A percentile compares a stretch with the other conserved stretches of the same genome.
phyloP scores from a whole-genome alignment of 345 rosid species.

The Bruguiera gymnorhiza region DNA sequence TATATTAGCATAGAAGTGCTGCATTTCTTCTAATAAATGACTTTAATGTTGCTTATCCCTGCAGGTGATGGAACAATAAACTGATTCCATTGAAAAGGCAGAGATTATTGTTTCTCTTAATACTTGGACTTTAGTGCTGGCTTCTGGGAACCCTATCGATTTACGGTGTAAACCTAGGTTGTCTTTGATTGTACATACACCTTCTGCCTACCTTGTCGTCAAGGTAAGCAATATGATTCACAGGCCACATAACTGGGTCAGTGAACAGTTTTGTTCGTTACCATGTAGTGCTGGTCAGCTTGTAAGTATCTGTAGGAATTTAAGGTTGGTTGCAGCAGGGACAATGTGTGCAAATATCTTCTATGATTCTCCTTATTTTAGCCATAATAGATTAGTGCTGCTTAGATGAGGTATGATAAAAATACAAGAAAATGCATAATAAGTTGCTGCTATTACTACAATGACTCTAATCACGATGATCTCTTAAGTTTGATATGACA shows the following conservation, averaged over 20 bases:
- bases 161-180: slow-evolving; percentile 63
- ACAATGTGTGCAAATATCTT: no score
- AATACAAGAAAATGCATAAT: no score
- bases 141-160: slow-evolving; percentile 96
- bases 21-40: not conserved
- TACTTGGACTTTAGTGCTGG: slow-evolving; percentile 87
- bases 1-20: not conserved
- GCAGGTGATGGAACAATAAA: slow-evolving; percentile 97
- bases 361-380: no score
- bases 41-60: slow-evolving; percentile 18
- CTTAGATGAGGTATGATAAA: no score
- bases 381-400: no score
- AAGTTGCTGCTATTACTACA: not conserved
- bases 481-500: slow-evolving; percentile 85
- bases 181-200: slow-evolving; percentile 90
- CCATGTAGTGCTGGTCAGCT: no score
- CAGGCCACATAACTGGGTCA: no score
- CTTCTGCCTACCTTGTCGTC: slow-evolving; percentile 91
- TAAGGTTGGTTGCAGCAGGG: no score
- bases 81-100: slow-evolving; percentile 91
- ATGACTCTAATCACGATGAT: slow-evolving; percentile 9
- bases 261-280: no score
- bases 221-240: slow-evolving; percentile 39
- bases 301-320: no score
- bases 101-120: slow-evolving; percentile 83